Base-by-base conservation (phyloP, 2,329 filamentous ascomycete genomes). In the Sporothrix globosa region DNA sequence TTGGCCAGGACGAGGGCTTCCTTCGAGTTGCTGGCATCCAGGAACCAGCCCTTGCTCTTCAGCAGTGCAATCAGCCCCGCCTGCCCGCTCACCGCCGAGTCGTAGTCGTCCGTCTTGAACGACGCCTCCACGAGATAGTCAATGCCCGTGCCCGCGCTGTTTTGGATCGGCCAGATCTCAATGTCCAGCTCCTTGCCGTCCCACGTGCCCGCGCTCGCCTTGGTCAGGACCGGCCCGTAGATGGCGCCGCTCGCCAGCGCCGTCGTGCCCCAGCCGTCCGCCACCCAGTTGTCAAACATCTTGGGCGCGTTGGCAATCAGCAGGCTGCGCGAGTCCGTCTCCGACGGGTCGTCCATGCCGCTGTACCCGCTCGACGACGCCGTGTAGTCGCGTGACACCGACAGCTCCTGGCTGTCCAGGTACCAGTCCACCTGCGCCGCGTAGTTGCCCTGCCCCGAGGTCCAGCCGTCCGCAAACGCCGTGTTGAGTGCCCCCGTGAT, bases 351-450 rank as follows among this genome's bases (percentile, higher is more conserved):
- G 17, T 75, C 73, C 70, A 74, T 76, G 61, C 74, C 76, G 60
- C 72, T 75, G 69, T 75, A 75, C 14, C 75, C 75, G 13, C 71
- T 69, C n/a, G 73, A 73, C n/a, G 74, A 74, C 1, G 70, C 73
- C 10, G 71, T 72, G 68, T 79, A 76, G 66, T 78, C 72, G 60
- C 76, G 75, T 69, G 75, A 77, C 68, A 81, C 77, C 27, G 79
- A 80, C 54, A 81, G 77, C 21, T 79, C 80, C 73, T 79, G 75
- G 70, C 76, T 77, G 81, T 73, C 71, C 73, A 78, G 79, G 19
- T 78, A 78, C 76, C 77, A 78, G 71, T 81, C 79, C 44, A 80
- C 75, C 74, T 81, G 77, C 5, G 79, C 77, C 9, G 78, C 75
- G 71, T 79, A 81, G 53, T 75, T 77, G 30, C 72, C 73, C 41